Base-by-base conservation (phyloP, 352 stramenopile genomes). In the Phytophthora europaea region DNA sequence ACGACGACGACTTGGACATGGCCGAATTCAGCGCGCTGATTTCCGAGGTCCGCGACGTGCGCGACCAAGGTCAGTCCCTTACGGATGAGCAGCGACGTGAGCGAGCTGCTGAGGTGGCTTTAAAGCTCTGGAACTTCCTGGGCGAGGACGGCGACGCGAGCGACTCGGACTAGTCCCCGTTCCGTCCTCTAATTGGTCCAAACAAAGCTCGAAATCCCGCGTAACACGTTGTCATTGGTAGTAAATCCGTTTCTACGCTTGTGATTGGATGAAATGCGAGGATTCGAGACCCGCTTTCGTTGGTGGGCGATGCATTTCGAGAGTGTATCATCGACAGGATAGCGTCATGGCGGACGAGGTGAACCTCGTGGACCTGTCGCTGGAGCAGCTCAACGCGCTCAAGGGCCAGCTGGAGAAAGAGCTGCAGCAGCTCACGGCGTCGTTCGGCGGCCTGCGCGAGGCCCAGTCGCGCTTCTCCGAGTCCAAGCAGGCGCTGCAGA, bases 381-480 rank as follows among this genome's bases (percentile, higher is more conserved):
- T 99, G 34, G 95, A 98, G 73, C 92, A 99, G 88, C 87, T 99
- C 16, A 97, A 94, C 75, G 80, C 92, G 75, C 79, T 98, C 47
- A 98, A 98, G 81, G 81, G 90, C 5, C 92, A 98, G 77, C 73
- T 94, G 58, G 89, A 96, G 79, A 84, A 91, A 56, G 89, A 96
- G 79, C 71, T 95, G 26, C 83, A 96, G 78, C 85, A 94, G 71
- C 74, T 95, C 3, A 91, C 81, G 57, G 70, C 71, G 43, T 94
- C 85, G 16, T 94, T 94, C 81, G 76, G 71, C 40, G 81, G 85
- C 8, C 61, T 95, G 74, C 86, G 90, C 48, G 78, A 94, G 79
- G 85, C 90, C 50, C 82, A 96, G 69, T 76, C 85, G 70, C 89
- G 89, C 28, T 95, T 97, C 73, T 52, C 75, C 23, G 85, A 95